Base-by-base conservation (phyloP, 1,284 basidiomycete species). In the Ganoderma meredithae region DNA sequence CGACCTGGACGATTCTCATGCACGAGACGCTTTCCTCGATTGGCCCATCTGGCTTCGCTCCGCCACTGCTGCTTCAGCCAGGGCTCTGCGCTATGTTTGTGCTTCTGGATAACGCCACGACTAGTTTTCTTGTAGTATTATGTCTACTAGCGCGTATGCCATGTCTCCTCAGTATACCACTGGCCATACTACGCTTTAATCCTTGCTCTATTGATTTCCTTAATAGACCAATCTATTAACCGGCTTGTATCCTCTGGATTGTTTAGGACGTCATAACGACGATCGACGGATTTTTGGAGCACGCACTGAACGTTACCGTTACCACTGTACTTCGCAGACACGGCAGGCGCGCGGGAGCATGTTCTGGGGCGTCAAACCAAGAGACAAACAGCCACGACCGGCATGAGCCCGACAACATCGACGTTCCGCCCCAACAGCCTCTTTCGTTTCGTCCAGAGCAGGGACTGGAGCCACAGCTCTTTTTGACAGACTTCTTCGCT, bases 91-190 rank as follows among this genome's bases (percentile, higher is more conserved):
- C 31, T 55, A 43, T 39, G 49, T 55, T 63, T 63, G 31, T 49
- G 39, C 36, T 62, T 56, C 27, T 47, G 58, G 60, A 65, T 59
- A 65, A 69, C 53, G 58, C 52, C 68, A 69, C 43, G 64, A 66
- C 59, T 5, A 12, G 6, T 36, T 64, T 64, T 43, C 62, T 58
- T 31, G 62, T 66, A 58, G 64, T 43, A 59, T 58, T 40, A 56
- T 66, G 60, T 64, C 59, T 62, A 60, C 22, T 15, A 60, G 58
- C 58, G 39, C 39, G 39, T 22, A 41, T 25, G 58, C 22, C 22
- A 41, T 40, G 58, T 12, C 22, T 43, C 41, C 58, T 64, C 63
- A 66, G 55, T 69, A 69, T 69, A 69, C 68, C 68, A 66, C 58
- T 61, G 47, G 55, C 56, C 61, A 55, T 66, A 69, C 49, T 27